Evolutionary conservation across 202 grass and related monocot species (phyloP).

Genomic region (Saccharum hybrid): DNA sequence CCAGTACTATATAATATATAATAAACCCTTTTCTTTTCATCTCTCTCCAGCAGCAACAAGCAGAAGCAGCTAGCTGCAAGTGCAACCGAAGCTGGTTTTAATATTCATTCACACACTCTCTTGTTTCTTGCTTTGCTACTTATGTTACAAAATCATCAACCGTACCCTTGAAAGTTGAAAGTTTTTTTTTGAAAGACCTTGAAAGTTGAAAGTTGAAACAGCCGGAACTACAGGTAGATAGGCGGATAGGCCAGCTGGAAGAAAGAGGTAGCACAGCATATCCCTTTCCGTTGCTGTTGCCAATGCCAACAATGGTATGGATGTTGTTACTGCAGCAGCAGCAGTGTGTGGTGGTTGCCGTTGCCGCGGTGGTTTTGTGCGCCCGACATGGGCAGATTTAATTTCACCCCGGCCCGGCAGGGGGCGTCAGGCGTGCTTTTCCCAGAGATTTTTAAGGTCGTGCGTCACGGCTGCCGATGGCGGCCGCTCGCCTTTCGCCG

Average conservation of each 20-base stretch:
- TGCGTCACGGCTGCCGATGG: constrained; percentile 63
- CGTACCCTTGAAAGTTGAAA: not conserved
- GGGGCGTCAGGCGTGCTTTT: constrained; percentile 51
- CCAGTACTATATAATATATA: not conserved
- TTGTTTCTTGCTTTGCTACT: not conserved
- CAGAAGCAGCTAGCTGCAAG: not conserved
- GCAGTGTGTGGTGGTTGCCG: too few species aligned
- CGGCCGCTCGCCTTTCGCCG: constrained; percentile 48
- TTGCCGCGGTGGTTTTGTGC: too few species aligned
- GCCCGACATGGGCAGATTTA: too few species aligned
- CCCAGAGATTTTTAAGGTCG: constrained; percentile 89
- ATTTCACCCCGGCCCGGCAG: constrained; percentile 4
- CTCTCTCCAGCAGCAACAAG: not conserved
- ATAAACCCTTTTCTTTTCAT: not conserved
- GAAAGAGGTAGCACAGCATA: too few species aligned
- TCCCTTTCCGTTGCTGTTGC: too few species aligned
- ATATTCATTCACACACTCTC: not conserved
- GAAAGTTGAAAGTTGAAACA: not conserved
- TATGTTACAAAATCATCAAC: not conserved
- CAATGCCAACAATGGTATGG: too few species aligned
- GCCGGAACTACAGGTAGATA: not conserved
- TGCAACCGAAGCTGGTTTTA: constrained; percentile 26
- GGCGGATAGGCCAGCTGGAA: too few species aligned
- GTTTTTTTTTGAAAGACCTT: not conserved
- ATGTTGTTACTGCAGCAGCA: too few species aligned